phyloP scores from a whole-genome alignment of 306 rosid species.

The Glycine latifolia region DNA sequence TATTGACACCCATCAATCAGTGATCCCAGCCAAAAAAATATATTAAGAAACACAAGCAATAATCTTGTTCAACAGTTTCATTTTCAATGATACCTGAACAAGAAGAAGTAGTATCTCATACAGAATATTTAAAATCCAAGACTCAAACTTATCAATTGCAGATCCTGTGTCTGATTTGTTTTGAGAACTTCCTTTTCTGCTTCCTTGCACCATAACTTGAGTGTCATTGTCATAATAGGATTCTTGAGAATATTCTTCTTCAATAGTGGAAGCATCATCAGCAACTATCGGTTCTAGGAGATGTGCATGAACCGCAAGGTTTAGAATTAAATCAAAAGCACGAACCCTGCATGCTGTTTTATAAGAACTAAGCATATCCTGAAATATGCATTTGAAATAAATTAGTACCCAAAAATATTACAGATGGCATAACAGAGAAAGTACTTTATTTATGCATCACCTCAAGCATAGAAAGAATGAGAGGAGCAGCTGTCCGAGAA shows the following conservation, averaged over 20 bases:
- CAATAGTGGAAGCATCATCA: constrained; percentile 73
- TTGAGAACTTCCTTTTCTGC: constrained; percentile 58
- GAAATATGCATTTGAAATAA: constrained; percentile 49
- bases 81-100: constrained; percentile 78
- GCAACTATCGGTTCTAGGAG: constrained; percentile 81
- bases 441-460: constrained; percentile 57
- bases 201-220: constrained; percentile 69
- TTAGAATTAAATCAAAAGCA: constrained; percentile 95
- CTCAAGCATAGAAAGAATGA: constrained; percentile 97
- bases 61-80: constrained; percentile 23
- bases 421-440: neutral
- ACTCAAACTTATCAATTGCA: constrained; percentile 77
- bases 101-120: constrained; percentile 90
- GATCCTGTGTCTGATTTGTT: constrained; percentile 58
- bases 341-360: constrained; percentile 82
- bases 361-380: constrained; percentile 95
- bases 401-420: constrained; percentile 36
- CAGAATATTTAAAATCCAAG: constrained; percentile 93
- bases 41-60: constrained; percentile 31
- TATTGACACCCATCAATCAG: constrained; percentile 19
- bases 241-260: constrained; percentile 91
- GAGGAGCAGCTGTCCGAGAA: constrained; percentile 95
- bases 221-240: constrained; percentile 76
- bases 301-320: constrained; percentile 99
- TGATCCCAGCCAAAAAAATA: constrained; percentile 31